These are phyloP conservation scores for Coemansia sp. DNA, from an alignment of 371 early-diverging fungal species.

Conservation along the genomic window DNA sequence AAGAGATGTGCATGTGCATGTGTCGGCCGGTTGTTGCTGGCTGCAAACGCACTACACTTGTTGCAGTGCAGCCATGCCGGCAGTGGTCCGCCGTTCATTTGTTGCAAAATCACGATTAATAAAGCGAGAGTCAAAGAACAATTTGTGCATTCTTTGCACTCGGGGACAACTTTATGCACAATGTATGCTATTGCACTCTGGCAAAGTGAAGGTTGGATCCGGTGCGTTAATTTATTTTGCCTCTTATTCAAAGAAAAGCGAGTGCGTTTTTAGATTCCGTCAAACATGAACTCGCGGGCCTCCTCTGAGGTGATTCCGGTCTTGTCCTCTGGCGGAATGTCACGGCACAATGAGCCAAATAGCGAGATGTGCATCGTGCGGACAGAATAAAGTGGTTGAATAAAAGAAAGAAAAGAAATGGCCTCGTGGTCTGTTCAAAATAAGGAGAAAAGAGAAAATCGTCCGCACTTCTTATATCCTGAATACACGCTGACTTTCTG, in stretches of 20 bases:
- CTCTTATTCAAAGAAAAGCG: not conserved
- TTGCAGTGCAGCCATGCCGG: constrained; percentile 44
- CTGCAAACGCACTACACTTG: constrained; percentile 23
- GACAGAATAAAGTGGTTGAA: too few species aligned
- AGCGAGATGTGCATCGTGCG: too few species aligned
- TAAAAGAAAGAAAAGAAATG: too few species aligned
- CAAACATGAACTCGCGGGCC: constrained; percentile 18
- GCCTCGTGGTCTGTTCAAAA: too few species aligned
- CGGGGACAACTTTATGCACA: constrained; percentile 4
- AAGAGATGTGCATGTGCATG: not conserved
- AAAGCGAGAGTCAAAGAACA: not conserved
- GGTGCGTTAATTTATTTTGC: not conserved
- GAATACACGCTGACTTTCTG: too few species aligned
- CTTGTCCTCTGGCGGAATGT: constrained; percentile 22
- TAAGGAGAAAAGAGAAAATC: too few species aligned
- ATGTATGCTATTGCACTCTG: not conserved
- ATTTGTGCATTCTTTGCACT: not conserved
- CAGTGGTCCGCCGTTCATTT: not conserved
- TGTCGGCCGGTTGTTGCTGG: not conserved
- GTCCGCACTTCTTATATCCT: too few species aligned
- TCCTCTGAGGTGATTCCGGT: constrained; percentile 22
- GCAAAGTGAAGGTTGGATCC: not conserved
- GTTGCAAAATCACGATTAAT: not conserved
- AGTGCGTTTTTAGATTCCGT: not conserved
- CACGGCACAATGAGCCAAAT: not conserved